Evolutionary conservation across 345 rosid genomes (phyloP).

Genomic region (Eutrema heterophyllum): DNA sequence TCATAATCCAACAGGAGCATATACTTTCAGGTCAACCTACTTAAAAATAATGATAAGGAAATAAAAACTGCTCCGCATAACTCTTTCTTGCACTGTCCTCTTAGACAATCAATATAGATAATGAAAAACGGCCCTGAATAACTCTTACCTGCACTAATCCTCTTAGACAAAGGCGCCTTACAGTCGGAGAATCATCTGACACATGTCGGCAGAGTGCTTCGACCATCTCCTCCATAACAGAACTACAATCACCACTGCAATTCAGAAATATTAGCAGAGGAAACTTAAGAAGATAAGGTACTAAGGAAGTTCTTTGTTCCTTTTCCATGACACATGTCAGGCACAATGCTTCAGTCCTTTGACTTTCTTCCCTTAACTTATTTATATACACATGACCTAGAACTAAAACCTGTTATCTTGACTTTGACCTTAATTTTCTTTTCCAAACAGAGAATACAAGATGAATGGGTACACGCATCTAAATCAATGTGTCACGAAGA

Average conservation of each 20-base stretch:
- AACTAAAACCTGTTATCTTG: neutral
- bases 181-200: constrained; percentile 93
- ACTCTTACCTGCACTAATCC: constrained; percentile 82
- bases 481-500: neutral
- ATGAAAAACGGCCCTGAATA: neutral
- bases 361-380: neutral
- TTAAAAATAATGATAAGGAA: neutral
- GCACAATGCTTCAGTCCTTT: neutral
- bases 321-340: neutral
- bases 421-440: neutral
- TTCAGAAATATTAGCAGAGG: constrained; percentile 18
- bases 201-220: constrained; percentile 88
- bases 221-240: constrained; percentile 90
- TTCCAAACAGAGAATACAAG: neutral
- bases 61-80: neutral
- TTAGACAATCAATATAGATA: neutral
- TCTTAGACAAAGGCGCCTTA: constrained; percentile 87
- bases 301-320: neutral
- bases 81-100: constrained; percentile 9
- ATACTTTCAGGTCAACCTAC: neutral
- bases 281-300: constrained; percentile 2
- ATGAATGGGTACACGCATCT: neutral
- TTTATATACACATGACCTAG: constrained; percentile 1
- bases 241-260: constrained; percentile 65
- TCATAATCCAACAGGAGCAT: neutral